Evolutionary conservation across 2,329 filamentous ascomycete genomes (phyloP), one percentile per base, ranked within the genome.

Genomic region (Zasmidium citrigriseum): DNA sequence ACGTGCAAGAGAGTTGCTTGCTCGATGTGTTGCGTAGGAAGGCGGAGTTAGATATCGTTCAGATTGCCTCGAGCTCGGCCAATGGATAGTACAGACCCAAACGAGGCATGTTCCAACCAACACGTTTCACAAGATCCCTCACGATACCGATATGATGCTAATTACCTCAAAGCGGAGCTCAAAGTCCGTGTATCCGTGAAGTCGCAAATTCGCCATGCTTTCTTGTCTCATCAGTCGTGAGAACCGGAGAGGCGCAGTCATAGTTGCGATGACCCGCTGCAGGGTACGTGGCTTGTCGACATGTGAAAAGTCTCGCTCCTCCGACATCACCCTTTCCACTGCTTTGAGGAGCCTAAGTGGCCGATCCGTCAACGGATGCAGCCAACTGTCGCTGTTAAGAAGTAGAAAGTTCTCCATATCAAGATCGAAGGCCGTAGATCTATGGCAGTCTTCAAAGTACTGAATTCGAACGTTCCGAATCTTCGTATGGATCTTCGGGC

Each of bases 91-190:
- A n/a, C n/a, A 10, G 34, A 41, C 14, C 18, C 14, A 9, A 4
- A 9, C 16, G 18, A 10, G 34, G 34, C 4, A 10, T 41, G 34
- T 9, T 41, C 34, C 34, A 41, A 41, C 12, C 12, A 41, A 29
- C 14, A 29, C 7, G 7, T 14, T 29, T 41, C 18, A 41, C 34
- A 41, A n/a, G 34, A n/a, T n/a, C n/a, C 34, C 14, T 41, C 34
- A 41, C 34, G 34, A 41, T 41, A 41, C 16, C 4, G 34, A 41
- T 41, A 61, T 22, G 45, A 60, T 54, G 18, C 44, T 46, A 21
- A 64, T 57, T n/a, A 60, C 52, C 52, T 64, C 62, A 20, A 64
- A 62, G 10, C 55, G 54, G 24, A 62, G 55, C 25, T 60, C 55
- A n/a, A 60, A 59, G 20, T 64, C 60, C n/a, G 60, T 56, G 27